Conservation (phyloP, 139 green algal species). For the Picochlorum sp. region DNA sequence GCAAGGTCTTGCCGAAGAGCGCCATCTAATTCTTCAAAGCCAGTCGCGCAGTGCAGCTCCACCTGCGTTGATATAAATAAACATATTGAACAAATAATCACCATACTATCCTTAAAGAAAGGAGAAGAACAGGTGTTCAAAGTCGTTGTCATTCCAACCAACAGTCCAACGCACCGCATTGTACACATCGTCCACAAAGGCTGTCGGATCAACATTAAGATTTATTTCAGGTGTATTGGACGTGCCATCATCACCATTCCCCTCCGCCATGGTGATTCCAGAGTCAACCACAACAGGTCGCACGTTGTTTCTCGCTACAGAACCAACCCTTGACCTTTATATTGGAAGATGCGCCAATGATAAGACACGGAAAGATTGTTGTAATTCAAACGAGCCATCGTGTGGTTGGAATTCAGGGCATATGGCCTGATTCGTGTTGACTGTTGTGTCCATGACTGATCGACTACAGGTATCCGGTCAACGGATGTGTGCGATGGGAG, state of each 20-base stretch:
- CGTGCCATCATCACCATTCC: background rate
- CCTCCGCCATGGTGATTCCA: background rate
- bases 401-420: no score
- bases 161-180: constrained; percentile 20
- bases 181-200: constrained; percentile 27
- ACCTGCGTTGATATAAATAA: background rate
- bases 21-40: constrained; percentile 23
- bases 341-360: no score
- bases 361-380: no score
- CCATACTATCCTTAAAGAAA: background rate
- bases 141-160: background rate
- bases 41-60: constrained; percentile 15
- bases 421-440: no score
- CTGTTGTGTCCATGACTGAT: no score
- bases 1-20: background rate
- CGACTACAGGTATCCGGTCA: no score
- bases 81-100: background rate
- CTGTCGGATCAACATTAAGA: constrained; percentile 17
- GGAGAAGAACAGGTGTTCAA: background rate
- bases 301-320: no score
- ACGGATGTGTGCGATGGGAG: no score
- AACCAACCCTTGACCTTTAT: no score
- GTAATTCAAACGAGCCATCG: no score
- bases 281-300: no score
- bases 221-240: background rate